Conservation (phyloP, 495 filamentous ascomycete genomes). For the Neurospora tetrasperma region DNA sequence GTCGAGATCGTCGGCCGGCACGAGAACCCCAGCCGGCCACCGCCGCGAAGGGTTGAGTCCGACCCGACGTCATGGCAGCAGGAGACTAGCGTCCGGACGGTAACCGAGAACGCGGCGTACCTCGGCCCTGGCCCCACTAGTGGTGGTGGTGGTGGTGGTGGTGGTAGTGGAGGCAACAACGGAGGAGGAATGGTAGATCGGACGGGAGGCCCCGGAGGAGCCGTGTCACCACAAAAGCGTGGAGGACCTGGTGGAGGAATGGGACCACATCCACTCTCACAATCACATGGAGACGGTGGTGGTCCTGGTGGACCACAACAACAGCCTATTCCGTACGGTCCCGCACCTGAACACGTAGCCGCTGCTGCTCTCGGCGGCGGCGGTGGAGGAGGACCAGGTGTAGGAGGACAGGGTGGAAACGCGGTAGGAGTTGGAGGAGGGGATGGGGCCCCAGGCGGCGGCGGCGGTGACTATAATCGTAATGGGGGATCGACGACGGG, state of each 20-base stretch:
- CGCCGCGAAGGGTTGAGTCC: conserved; percentile 56
- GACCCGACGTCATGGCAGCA: conserved; percentile 71
- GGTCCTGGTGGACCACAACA: not conserved
- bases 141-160: not conserved
- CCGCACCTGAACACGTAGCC: not conserved
- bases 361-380: not conserved
- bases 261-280: not conserved
- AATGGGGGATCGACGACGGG: not conserved
- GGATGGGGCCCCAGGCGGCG: not conserved
- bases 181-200: not conserved
- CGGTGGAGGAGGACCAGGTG: not conserved
- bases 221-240: conserved; percentile 34
- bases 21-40: conserved; percentile 35
- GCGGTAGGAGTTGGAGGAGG: not conserved
- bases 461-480: not conserved
- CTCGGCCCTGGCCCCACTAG: conserved; percentile 8
- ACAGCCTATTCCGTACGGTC: not conserved
- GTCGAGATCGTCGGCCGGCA: conserved; percentile 43
- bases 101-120: conserved; percentile 48
- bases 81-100: conserved; percentile 69
- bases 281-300: conserved; percentile 6
- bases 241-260: conserved; percentile 9
- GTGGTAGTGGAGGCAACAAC: not conserved
- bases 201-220: conserved; percentile 4
- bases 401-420: not conserved